Evolutionary conservation across 2,329 filamentous ascomycete genomes (phyloP).

Genomic region (Cadophora gregata): DNA sequence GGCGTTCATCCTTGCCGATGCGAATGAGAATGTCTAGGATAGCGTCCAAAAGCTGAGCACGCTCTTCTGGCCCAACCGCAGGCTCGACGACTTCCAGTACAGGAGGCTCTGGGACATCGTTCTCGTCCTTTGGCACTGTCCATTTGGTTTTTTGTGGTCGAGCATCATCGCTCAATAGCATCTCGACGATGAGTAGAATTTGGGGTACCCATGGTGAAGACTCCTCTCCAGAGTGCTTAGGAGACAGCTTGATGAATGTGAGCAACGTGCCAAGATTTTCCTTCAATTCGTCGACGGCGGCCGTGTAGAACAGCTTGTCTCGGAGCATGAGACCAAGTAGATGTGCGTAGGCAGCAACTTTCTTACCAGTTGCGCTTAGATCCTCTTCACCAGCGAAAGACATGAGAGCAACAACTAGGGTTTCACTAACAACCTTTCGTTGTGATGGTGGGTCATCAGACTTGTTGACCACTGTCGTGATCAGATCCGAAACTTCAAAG

Average conservation of each 20-base stretch:
- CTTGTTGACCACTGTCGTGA: constrained; percentile 71
- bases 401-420: constrained; percentile 83
- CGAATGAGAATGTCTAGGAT: constrained; percentile 85
- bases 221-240: constrained; percentile 73
- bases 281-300: constrained; percentile 75
- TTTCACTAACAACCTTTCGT: constrained; percentile 77
- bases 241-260: constrained; percentile 75
- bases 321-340: constrained; percentile 87
- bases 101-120: constrained; percentile 57
- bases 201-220: constrained; percentile 93
- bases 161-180: constrained; percentile 86
- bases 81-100: constrained; percentile 65
- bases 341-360: constrained; percentile 90
- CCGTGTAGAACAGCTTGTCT: constrained; percentile 79
- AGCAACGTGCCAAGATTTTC: constrained; percentile 79
- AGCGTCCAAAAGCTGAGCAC: constrained; percentile 73
- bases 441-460: constrained; percentile 62
- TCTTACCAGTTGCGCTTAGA: constrained; percentile 55
- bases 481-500: constrained; percentile 88
- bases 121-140: constrained; percentile 61
- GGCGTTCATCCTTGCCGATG: constrained; percentile 83
- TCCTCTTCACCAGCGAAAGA: constrained; percentile 67
- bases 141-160: constrained; percentile 78
- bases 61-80: constrained; percentile 68
- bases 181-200: constrained; percentile 87